Evolutionary conservation across 768 basidiomycete species (phyloP).

Genomic region (Paxillus rubicundulus): DNA sequence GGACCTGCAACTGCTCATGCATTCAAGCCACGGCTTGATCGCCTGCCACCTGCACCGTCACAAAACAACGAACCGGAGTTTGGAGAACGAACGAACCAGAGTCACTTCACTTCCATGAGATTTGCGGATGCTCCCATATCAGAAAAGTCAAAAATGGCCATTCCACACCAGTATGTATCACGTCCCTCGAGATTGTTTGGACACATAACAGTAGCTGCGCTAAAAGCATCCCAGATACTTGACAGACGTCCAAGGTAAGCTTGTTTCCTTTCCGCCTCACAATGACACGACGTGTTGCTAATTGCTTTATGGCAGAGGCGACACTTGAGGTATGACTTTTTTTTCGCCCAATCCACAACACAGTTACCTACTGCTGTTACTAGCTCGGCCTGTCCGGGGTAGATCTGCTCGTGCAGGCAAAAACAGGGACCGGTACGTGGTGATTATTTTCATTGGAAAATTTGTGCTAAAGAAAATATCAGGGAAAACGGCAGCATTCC

Average conservation of each 20-base stretch:
- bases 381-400: conserved; percentile 41
- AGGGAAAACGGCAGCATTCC: conserved; percentile 74
- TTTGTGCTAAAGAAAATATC: background rate
- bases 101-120: conserved; percentile 27
- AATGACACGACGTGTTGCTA: background rate
- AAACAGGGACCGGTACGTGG: conserved; percentile 59
- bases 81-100: conserved; percentile 18
- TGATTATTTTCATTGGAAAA: background rate
- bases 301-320: conserved; percentile 28
- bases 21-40: conserved; percentile 8
- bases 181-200: background rate
- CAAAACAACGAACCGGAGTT: conserved; percentile 4
- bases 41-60: background rate
- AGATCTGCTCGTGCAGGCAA: conserved; percentile 51
- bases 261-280: background rate
- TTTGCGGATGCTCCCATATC: conserved; percentile 38
- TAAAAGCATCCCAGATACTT: conserved; percentile 34
- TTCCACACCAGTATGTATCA: conserved; percentile 41
- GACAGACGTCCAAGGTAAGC: conserved; percentile 47
- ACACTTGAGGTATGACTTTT: conserved; percentile 36
- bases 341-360: background rate
- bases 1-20: conserved; percentile 8
- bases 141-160: conserved; percentile 37
- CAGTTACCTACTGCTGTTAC: conserved; percentile 1
- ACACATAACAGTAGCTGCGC: conserved; percentile 13